These are phyloP conservation scores for Eimeria zaria DNA, from an alignment of 169 alveolate genomes.

Conservation along the genomic window DNA sequence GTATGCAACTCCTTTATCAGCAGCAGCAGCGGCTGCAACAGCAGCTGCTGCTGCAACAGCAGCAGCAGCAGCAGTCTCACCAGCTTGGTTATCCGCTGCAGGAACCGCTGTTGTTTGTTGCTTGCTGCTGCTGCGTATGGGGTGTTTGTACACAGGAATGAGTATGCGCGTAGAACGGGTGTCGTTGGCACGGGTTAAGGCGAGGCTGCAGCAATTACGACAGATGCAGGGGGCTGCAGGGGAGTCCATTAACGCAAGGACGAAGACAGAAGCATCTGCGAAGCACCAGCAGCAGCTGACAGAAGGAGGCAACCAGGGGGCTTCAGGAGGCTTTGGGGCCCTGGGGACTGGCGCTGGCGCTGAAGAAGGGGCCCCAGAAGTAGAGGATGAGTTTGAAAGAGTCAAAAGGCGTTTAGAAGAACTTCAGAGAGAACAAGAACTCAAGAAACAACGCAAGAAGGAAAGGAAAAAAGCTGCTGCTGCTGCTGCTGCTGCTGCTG, in stretches of 20 bases:
- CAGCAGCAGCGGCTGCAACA: too few relatives aligned
- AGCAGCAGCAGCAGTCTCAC: background rate
- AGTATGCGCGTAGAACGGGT: constrained; percentile 97
- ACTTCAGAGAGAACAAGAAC: constrained; percentile 72
- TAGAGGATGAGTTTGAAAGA: constrained; percentile 82
- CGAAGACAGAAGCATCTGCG: background rate
- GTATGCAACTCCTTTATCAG: background rate
- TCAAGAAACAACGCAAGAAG: constrained; percentile 75
- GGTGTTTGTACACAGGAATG: constrained; percentile 86
- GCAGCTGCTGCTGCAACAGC: too few relatives aligned
- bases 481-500: constrained; percentile 51
- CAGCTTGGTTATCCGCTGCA: background rate
- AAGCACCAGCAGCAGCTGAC: background rate
- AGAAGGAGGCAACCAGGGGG: background rate
- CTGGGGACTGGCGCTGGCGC: background rate
- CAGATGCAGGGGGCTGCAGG: constrained; percentile 6
- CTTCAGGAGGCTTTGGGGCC: constrained; percentile 16
- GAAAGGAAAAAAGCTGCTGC: constrained; percentile 57
- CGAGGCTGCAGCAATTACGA: constrained; percentile 84
- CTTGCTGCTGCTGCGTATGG: background rate
- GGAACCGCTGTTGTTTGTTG: background rate
- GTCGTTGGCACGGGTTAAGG: constrained; percentile 91
- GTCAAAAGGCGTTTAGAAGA: constrained; percentile 87
- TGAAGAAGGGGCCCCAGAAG: constrained; percentile 58
- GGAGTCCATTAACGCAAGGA: constrained; percentile 26